These are phyloP conservation scores for Epichloe typhina DNA, from an alignment of 2,329 filamentous ascomycete genomes.

Conservation along the genomic window DNA sequence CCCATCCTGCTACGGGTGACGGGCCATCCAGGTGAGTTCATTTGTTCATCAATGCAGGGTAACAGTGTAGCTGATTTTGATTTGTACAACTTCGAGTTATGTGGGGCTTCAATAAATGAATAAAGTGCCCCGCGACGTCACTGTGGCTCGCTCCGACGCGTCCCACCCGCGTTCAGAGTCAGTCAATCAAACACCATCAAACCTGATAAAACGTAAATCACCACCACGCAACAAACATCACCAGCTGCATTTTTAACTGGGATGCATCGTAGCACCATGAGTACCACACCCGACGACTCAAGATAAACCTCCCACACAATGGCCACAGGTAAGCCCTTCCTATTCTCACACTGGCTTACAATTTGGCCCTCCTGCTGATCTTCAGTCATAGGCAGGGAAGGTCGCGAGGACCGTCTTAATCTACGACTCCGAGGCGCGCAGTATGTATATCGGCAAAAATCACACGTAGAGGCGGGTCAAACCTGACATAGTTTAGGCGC, in stretches of 20 bases:
- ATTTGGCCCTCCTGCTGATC: background rate
- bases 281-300: background rate
- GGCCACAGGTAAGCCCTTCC: slow-evolving; percentile 1
- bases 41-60: no score
- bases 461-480: background rate
- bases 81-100: no score
- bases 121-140: background rate
- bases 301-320: background rate
- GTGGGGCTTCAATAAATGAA: no score
- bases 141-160: background rate
- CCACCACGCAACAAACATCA: background rate
- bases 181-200: background rate
- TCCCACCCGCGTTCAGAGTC: background rate
- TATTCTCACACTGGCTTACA: background rate
- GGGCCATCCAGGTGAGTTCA: no score
- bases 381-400: slow-evolving; percentile 23
- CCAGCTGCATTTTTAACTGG: background rate
- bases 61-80: no score
- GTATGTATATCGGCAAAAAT: slow-evolving; percentile 24
- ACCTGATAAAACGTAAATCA: background rate
- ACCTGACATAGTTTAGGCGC: slow-evolving; percentile 23
- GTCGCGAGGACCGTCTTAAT: slow-evolving; percentile 48
- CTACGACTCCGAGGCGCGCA: slow-evolving; percentile 52
- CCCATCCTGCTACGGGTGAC: no score
- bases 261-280: background rate